Evolutionary conservation across 495 filamentous ascomycete species (phyloP).

Genomic region (Amphirosellinia nigrospora): DNA sequence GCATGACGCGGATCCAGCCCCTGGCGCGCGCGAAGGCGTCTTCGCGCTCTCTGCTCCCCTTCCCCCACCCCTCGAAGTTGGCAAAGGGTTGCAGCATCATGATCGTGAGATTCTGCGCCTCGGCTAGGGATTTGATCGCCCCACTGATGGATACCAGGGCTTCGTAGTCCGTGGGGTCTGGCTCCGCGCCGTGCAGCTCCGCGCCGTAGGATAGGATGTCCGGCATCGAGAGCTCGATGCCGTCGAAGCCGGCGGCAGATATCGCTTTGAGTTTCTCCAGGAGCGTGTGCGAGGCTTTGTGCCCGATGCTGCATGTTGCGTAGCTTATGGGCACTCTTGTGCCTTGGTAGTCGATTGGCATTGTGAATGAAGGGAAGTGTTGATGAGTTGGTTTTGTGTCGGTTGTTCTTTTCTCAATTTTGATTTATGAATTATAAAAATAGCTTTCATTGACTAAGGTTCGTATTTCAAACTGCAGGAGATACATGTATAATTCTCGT

Average conservation of each 20-base stretch:
- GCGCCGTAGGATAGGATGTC: slow-evolving; percentile 71
- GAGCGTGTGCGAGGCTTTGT: slow-evolving; percentile 57
- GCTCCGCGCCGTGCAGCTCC: slow-evolving; percentile 53
- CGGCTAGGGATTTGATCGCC: slow-evolving; percentile 60
- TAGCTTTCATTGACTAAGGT: not conserved
- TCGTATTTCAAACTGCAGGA: not conserved
- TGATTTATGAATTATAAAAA: not conserved
- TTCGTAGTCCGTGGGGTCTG: slow-evolving; percentile 62
- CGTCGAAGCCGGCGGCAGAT: slow-evolving; percentile 67
- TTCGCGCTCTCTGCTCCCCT: slow-evolving; percentile 60
- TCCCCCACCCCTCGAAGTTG: slow-evolving; percentile 80
- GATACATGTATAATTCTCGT: not conserved
- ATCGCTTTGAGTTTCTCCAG: slow-evolving; percentile 71
- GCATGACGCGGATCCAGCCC: slow-evolving; percentile 78
- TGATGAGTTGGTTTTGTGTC: not conserved
- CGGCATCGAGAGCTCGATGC: slow-evolving; percentile 77
- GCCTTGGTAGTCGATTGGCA: slow-evolving; percentile 36
- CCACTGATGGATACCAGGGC: slow-evolving; percentile 56
- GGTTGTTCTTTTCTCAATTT: not conserved
- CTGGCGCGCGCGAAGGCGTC: slow-evolving; percentile 69
- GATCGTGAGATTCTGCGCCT: slow-evolving; percentile 60
- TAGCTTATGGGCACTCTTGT: slow-evolving; percentile 64
- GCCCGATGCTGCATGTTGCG: slow-evolving; percentile 69
- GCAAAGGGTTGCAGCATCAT: slow-evolving; percentile 81
- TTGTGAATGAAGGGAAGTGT: slow-evolving; percentile 9